phyloP scores from a whole-genome alignment of 805 yeast genomes.

The Huiozyma sinensis region DNA sequence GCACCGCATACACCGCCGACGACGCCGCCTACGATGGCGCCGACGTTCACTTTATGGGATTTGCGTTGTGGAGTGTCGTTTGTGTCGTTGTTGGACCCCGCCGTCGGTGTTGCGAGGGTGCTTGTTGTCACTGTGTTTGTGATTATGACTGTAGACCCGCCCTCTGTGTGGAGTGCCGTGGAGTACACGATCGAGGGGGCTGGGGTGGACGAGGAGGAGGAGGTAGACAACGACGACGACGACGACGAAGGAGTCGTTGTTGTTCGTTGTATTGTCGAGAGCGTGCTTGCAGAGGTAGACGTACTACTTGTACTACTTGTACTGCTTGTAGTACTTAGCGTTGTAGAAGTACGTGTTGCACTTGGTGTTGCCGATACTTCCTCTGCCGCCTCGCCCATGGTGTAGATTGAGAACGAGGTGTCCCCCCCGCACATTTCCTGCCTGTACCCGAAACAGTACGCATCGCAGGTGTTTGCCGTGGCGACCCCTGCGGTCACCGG shows the following conservation, averaged over 20 bases:
- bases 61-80: not conserved
- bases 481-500: slow-evolving; percentile 10
- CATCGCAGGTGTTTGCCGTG: slow-evolving; percentile 13
- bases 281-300: not conserved
- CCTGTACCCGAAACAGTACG: slow-evolving; percentile 47
- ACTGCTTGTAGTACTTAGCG: not conserved
- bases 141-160: slow-evolving; percentile 22
- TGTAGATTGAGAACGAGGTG: slow-evolving; percentile 36
- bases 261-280: slow-evolving; percentile 1
- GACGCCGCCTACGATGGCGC: slow-evolving; percentile 56
- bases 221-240: slow-evolving; percentile 12
- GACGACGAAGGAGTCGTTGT: slow-evolving; percentile 3
- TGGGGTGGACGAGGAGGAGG: slow-evolving; percentile 3
- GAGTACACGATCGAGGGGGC: slow-evolving; percentile 14
- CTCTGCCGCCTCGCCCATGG: slow-evolving; percentile 16
- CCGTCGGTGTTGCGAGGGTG: slow-evolving; percentile 9
- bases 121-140: slow-evolving; percentile 21
- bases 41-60: slow-evolving; percentile 27
- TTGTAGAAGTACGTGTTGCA: not conserved
- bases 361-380: slow-evolving; percentile 2
- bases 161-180: slow-evolving; percentile 19
- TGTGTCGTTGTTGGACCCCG: slow-evolving; percentile 3
- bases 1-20: slow-evolving; percentile 46
- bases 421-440: slow-evolving; percentile 55
- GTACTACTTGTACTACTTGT: not conserved